These are phyloP conservation scores for Akanthomyces muscarius DNA, from an alignment of 2,329 filamentous ascomycete species.

Conservation along the genomic window DNA sequence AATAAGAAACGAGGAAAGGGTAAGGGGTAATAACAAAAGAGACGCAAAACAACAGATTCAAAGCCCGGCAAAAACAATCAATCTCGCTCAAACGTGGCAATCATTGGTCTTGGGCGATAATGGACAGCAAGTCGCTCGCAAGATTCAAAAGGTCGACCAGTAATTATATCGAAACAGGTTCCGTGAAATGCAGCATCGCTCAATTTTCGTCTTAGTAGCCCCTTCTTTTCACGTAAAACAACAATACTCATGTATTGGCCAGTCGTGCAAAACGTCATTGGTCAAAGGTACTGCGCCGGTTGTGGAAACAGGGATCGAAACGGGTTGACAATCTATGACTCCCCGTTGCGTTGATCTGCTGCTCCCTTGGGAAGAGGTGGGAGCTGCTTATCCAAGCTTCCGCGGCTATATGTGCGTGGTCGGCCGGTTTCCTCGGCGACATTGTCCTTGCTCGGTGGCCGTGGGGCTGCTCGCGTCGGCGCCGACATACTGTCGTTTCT, in stretches of 20 bases:
- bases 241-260: background rate
- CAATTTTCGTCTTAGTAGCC: background rate
- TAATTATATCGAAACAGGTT: slow-evolving; percentile 6
- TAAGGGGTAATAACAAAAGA: slow-evolving; percentile 17
- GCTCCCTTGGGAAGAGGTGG: slow-evolving; percentile 24
- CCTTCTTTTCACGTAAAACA: background rate
- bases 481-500: slow-evolving; percentile 31
- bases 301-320: slow-evolving; percentile 10
- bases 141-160: background rate
- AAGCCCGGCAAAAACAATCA: slow-evolving; percentile 12
- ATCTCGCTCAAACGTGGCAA: slow-evolving; percentile 13
- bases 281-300: background rate
- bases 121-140: background rate
- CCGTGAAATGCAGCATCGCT: slow-evolving; percentile 5
- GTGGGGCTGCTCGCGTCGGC: slow-evolving; percentile 41
- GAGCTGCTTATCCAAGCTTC: slow-evolving; percentile 37
- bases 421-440: background rate
- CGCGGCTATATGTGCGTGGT: slow-evolving; percentile 13
- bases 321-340: slow-evolving; percentile 9
- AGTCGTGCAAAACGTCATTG: background rate
- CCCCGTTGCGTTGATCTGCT: slow-evolving; percentile 3
- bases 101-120: background rate
- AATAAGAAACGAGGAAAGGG: slow-evolving; percentile 24
- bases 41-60: slow-evolving; percentile 11
- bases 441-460: slow-evolving; percentile 30